Base-by-base conservation (phyloP, 164 flowering plant species). In the Umbellularia californica region DNA sequence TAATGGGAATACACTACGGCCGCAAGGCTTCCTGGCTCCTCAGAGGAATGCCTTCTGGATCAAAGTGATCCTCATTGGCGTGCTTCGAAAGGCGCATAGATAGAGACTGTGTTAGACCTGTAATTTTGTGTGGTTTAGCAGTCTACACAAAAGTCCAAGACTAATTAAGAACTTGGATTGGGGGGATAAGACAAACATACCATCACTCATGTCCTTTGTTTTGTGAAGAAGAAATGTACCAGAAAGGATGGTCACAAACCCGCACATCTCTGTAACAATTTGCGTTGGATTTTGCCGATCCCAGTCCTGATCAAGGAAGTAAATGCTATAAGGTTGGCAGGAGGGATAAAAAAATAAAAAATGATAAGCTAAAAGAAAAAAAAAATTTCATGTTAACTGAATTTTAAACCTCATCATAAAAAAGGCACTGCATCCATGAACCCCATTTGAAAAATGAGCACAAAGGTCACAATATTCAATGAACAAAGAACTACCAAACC, bases 191-290 rank as follows among this genome's bases (percentile, higher is more conserved):
- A 41, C 4, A 20, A 60, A 69, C 79, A 51, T 79, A 88, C 88
- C 87, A 52, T 88, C 88, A 70, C 71, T 79, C 93, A 89, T 83
- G 81, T 91, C 93, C 77, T 87, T 87, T 4, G 93, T 91, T 79
- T 79, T 88, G 84, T 91, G 96, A 50, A 91, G 90, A 80, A 91
- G 91, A 84, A 91, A 89, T 20, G 95, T 89, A 51, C 95, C 92
- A 2, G 87, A 83, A 12, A 91, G 88, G 71, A 91, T 91, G 1
- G 92, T 91, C 58, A 89, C 86, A 78, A 91, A 91, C 6, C 95
- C 95, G 69, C 93, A 91, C 81, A 89, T 74, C 81, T 91, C 90
- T 0, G 93, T 91, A 12, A 84, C 83, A 70, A 89, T 91, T 63
- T 89, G 93, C n/a, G 90, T 77, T n/a, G 85, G 79, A 79, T 82